Evolutionary conservation across 108 stramenopile genomes (phyloP).

Genomic region (Phaeodactylum tricornutum): DNA sequence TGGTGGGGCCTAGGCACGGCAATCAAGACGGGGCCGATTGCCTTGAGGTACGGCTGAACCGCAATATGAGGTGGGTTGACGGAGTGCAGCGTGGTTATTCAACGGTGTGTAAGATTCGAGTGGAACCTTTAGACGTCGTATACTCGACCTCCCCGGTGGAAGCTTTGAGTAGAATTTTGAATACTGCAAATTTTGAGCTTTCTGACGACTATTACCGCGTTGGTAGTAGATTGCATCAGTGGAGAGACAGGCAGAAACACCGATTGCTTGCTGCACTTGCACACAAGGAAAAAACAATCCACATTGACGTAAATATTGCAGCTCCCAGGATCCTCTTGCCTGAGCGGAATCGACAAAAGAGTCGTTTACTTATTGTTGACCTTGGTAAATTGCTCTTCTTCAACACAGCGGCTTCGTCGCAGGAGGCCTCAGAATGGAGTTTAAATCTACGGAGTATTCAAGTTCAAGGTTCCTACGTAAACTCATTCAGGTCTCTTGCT

Average conservation of each 20-base stretch:
- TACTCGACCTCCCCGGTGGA: constrained; percentile 51
- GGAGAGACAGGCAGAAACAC: constrained; percentile 36
- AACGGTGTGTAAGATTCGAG: too few relatives aligned
- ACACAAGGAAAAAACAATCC: constrained; percentile 40
- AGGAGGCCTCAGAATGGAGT: constrained; percentile 47
- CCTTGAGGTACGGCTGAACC: too few relatives aligned
- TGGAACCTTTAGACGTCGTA: constrained; percentile 51
- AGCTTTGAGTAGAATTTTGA: constrained; percentile 39
- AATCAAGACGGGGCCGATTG: too few relatives aligned
- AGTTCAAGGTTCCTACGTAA: constrained; percentile 11
- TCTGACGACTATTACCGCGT: constrained; percentile 50
- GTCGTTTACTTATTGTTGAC: constrained; percentile 42
- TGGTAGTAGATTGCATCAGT: constrained; percentile 21
- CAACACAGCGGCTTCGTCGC: constrained; percentile 6
- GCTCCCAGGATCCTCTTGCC: constrained; percentile 57
- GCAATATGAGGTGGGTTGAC: too few relatives aligned
- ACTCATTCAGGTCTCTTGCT: background rate
- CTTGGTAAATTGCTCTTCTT: constrained; percentile 37
- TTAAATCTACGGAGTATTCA: constrained; percentile 39
- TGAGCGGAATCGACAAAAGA: constrained; percentile 18
- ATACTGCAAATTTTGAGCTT: constrained; percentile 49
- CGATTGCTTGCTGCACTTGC: constrained; percentile 41
- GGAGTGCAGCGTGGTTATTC: too few relatives aligned
- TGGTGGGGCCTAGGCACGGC: too few relatives aligned
- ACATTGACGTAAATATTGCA: constrained; percentile 42